Evolutionary conservation across 73 alveolate genomes (phyloP), one percentile per base, ranked within the genome.

Genomic region (Paramecium pentaurelia): DNA sequence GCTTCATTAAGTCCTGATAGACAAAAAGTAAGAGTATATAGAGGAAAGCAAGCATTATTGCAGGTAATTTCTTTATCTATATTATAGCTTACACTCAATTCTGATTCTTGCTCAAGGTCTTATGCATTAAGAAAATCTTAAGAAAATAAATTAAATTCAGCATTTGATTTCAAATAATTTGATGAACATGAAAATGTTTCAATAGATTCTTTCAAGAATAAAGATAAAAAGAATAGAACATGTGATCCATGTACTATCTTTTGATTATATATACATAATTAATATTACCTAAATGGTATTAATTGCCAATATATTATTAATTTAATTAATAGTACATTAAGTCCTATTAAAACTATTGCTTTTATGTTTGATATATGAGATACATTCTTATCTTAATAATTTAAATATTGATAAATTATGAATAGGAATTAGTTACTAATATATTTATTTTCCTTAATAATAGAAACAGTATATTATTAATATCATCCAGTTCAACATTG

Each of bases 171-270:
- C 84, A 64, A 64, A 64, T 11, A 64, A 34, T 64, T 64, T 64
- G 84, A 64, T 64, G 84, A 64, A 73, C 60, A 73, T 73, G 87
- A 73, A 25, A 40, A 73, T 37, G 60, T 73, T 73, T 73, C 87
- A 73, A 40, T 73, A 0, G 58, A 73, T 22, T 73, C 87, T 22
- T 73, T 73, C 36, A 73, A 34, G 16, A 73, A 73, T 37, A 73
- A 37, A 73, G 87, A 40, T 37, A 73, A 73, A 73, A 73, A 73
- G 28, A 73, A 73, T 73, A 34, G 87, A 37, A 37, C 87, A 16
- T 73, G 87, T 7, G 87, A 73, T 34, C 60, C 87, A 37, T 73
- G 87, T 16, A 73, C 58, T 73, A 73, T 73, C 37, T 73, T 73
- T 38, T 73, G 87, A 73, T 36, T 64, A 64, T 11, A 60, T 60